Evolutionary conservation across 257 asterid genomes (phyloP).

Genomic region (Ajuga chamaepitys): DNA sequence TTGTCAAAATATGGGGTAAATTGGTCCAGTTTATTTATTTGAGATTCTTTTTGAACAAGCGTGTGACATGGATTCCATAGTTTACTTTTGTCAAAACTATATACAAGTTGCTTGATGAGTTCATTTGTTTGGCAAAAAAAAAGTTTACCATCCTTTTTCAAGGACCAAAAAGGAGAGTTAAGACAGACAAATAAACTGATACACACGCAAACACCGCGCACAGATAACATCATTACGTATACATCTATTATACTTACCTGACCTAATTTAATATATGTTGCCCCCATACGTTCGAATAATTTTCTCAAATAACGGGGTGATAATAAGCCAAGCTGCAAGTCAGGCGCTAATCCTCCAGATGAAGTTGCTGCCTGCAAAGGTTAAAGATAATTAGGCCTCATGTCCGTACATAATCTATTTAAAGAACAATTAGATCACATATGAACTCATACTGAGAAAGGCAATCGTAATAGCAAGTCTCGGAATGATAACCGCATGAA

Average conservation of each 20-base stretch:
- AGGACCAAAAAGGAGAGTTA: background rate
- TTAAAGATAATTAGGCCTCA: slow-evolving; percentile 15
- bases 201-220: background rate
- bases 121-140: background rate
- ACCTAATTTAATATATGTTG: slow-evolving; percentile 91
- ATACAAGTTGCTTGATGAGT: background rate
- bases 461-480: background rate
- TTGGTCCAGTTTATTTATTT: background rate
- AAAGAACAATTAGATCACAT: background rate
- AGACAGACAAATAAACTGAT: background rate
- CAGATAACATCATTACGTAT: background rate
- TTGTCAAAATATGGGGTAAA: background rate
- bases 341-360: slow-evolving; percentile 51
- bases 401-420: background rate
- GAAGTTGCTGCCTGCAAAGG: slow-evolving; percentile 56
- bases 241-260: slow-evolving; percentile 48
- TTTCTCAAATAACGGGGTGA: slow-evolving; percentile 88
- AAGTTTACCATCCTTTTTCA: background rate
- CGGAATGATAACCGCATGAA: background rate
- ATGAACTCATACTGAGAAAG: background rate
- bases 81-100: background rate
- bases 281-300: slow-evolving; percentile 94
- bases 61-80: background rate
- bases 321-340: slow-evolving; percentile 86
- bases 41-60: background rate